A percentile compares a stretch with the other conserved stretches of the same genome.
These are phyloP conservation scores for Malus hybrid DNA, from an alignment of 331 rosid species.

Conservation along the genomic window DNA sequence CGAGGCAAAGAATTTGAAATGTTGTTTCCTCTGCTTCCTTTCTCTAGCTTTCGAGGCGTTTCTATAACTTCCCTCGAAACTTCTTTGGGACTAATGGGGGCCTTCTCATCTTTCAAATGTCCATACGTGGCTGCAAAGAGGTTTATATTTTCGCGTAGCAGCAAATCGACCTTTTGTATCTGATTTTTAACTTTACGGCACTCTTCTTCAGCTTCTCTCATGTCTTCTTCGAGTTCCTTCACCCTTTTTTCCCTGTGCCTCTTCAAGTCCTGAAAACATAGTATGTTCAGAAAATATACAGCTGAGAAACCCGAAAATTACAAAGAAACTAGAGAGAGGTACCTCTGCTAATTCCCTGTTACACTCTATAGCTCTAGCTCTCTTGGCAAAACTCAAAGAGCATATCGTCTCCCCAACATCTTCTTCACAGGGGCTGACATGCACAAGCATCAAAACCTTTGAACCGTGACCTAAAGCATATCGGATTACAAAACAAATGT, in stretches of 20 bases:
- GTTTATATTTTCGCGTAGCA: conserved; percentile 40
- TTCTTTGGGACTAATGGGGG: conserved; percentile 27
- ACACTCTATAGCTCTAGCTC: conserved; percentile 72
- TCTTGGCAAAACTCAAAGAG: conserved; percentile 80
- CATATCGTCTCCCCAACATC: conserved; percentile 87
- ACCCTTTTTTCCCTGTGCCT: conserved; percentile 59
- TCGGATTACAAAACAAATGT: conserved; percentile 3
- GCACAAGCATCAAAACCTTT: conserved; percentile 90
- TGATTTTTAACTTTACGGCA: conserved; percentile 39
- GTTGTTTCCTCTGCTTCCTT: conserved; percentile 21
- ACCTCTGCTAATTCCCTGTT: conserved; percentile 61
- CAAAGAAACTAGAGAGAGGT: conserved; percentile 16
- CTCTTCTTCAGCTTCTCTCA: conserved; percentile 66
- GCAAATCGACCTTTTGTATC: conserved; percentile 42
- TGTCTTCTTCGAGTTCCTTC: conserved; percentile 52
- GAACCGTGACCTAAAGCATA: conserved; percentile 66
- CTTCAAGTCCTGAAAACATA: conserved; percentile 57
- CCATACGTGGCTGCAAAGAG: conserved; percentile 24
- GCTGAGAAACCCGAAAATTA: background rate
- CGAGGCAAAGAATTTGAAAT: conserved; percentile 57
- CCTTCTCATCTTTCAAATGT: conserved; percentile 29
- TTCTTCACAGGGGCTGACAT: conserved; percentile 74
- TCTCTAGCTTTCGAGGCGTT: conserved; percentile 37
- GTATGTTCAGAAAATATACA: background rate
- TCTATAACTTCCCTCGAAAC: conserved; percentile 35